Evolutionary conservation across 1,139 yeast genomes (phyloP), one percentile per base, ranked within the genome.

Genomic region (Yamadazyma blattariae): DNA sequence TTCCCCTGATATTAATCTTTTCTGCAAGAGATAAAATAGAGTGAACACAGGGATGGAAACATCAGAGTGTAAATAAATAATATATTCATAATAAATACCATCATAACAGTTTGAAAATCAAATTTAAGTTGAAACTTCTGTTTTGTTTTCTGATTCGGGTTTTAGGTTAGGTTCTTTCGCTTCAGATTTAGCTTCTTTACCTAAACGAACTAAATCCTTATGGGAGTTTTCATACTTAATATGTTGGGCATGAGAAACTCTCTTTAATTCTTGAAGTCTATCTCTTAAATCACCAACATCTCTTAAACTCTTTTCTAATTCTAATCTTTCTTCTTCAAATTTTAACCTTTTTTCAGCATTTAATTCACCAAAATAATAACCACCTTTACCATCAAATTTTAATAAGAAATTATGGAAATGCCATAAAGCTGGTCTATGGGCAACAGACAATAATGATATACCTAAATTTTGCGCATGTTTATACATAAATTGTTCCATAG

Each of bases 381-480:
- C 80, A 2, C 95, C 94, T 52, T 82, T 79, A 13, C 95, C 95
- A 53, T 84, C 92, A 55, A 89, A 88, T 57, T 88, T 90, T 44
- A 90, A 67, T 41, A 90, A 75, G 51, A 77, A 74, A 44, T 82
- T 79, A 59, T 90, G 97, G 67, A 88, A 90, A 58, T 85, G 87
- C 97, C 97, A 90, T 46, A 90, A 66, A 10, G 95, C 87, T 4
- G 96, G 83, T 47, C 97, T 72, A 59, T 90, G 97, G 33, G 96
- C 92, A 12, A 90, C 97, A 0, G 96, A 87, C 33, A 90, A 66
- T 25, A 90, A 73, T 0, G 97, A 85, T 38, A 89, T 88, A 0
- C 89, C 89, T 45, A 87, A 68, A 20, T 72, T 67, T 52, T 84
- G 87, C 0, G 97, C 96, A 54, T 86, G 87, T 35, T 79, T 63